A percentile compares a stretch with the other conserved stretches of the same genome.
These are phyloP conservation scores for Thraustochytrium striatum DNA, from an alignment of 352 stramenopile genomes.

Conservation along the genomic window DNA sequence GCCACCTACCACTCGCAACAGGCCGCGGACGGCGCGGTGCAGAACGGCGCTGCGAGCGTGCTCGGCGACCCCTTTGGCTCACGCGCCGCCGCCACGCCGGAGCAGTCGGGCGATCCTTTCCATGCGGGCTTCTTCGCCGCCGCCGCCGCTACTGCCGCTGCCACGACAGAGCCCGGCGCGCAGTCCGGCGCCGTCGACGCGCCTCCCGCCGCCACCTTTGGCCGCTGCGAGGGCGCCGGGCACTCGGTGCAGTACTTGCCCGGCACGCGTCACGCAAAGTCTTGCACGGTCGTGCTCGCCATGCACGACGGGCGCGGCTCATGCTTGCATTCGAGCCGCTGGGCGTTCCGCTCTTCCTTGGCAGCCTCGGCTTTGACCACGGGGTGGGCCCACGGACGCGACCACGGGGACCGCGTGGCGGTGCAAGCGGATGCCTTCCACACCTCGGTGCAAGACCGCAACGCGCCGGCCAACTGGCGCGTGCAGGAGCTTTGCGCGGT, in stretches of 20 bases:
- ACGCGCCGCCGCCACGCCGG: neutral
- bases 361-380: constrained; percentile 9
- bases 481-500: neutral
- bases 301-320: constrained; percentile 34
- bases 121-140: too few species aligned
- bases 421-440: constrained; percentile 9
- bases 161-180: neutral
- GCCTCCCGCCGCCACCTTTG: neutral
- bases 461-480: neutral
- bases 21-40: neutral
- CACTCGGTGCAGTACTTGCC: constrained; percentile 26
- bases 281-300: constrained; percentile 20
- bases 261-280: constrained; percentile 1
- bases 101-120: too few species aligned
- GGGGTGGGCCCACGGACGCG: neutral
- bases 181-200: neutral
- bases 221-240: constrained; percentile 8
- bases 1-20: constrained; percentile 38
- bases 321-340: constrained; percentile 5
- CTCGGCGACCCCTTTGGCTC: constrained; percentile 28
- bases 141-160: neutral
- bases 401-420: neutral
- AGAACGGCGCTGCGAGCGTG: constrained; percentile 11
- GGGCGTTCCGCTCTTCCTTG: constrained; percentile 17
- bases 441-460: neutral